Evolutionary conservation across 2,329 filamentous ascomycete species (phyloP), one percentile per base, ranked within the genome.

Genomic region (Ophiognomonia clavigignenti-juglandacearum): DNA sequence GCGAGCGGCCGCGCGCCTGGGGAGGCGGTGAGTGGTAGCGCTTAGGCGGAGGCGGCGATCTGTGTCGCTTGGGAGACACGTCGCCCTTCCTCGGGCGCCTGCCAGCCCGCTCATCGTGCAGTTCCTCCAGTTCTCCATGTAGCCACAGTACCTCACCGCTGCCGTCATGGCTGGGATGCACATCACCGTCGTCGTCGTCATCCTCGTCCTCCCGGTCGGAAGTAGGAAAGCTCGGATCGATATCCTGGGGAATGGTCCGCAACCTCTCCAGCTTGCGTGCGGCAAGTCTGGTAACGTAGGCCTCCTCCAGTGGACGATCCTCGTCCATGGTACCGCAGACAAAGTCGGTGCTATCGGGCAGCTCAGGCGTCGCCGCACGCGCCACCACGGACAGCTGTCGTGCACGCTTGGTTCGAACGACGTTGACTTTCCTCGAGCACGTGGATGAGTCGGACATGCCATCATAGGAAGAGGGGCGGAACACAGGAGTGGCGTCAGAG

Each of bases 291-390:
- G 88, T 87, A 47, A 95, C 78, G 64, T 96, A 98, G 1, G 89
- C 92, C 56, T 91, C 89, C 63, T 98, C 93, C n/a, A 97, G 70
- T 3, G 90, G 89, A 37, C 89, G 83, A 60, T 98, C 93, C 66
- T 98, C 93, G 56, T 98, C 93, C 18, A 98, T 75, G 1, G 93
- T 98, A 49, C 93, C 93, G 60, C 93, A 97, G n/a, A 98, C 93
- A 56, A 98, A 98, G 64, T 98, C 93, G 13, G 93, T 97, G 66
- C 91, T 96, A 64, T 98, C 93, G 1, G 93, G 93, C 10, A 98
- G 74, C 61, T 96, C 89, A 2, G 88, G 88, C 1, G 86, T 87
- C 20, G 77, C 76, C 32, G 81, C 77, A 19, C 83, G 83, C 56
- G 84, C 81, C 53, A 76, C 80, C 39, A 75, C 71, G 13, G 54